A percentile compares a stretch with the other conserved stretches of the same genome.
phyloP scores from a whole-genome alignment of 495 filamentous ascomycete genomes.

The Talaromyces borbonicus region DNA sequence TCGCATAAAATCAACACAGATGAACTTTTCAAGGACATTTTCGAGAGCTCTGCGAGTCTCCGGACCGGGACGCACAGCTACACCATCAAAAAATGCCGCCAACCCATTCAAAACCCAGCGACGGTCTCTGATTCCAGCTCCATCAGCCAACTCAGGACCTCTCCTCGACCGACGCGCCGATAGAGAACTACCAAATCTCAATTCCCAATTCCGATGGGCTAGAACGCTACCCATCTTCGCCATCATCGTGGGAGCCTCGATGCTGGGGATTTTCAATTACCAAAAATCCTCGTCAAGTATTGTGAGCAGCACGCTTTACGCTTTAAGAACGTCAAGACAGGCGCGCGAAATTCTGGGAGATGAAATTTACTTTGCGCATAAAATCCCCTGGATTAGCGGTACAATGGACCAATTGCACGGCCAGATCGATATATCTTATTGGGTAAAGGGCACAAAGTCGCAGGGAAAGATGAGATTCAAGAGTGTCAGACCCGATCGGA shows the following conservation, averaged over 20 bases:
- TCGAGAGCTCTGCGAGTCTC: background rate
- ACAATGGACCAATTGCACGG: slow-evolving; percentile 93
- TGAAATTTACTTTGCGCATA: slow-evolving; percentile 81
- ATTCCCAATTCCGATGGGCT: slow-evolving; percentile 34
- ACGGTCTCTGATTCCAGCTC: slow-evolving; percentile 40
- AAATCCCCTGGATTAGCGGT: slow-evolving; percentile 88
- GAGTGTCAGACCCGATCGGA: slow-evolving; percentile 60
- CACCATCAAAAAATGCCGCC: slow-evolving; percentile 4
- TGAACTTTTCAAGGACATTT: background rate
- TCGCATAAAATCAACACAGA: background rate
- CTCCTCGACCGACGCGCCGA: slow-evolving; percentile 73
- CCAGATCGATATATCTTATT: slow-evolving; percentile 75
- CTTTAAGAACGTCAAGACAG: slow-evolving; percentile 65
- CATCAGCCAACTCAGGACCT: slow-evolving; percentile 46
- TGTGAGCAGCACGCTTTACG: slow-evolving; percentile 78
- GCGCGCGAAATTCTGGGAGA: slow-evolving; percentile 75
- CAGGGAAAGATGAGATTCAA: slow-evolving; percentile 71
- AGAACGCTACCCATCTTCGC: slow-evolving; percentile 49
- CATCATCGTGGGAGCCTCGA: slow-evolving; percentile 49
- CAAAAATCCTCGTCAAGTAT: slow-evolving; percentile 80
- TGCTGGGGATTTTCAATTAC: slow-evolving; percentile 94
- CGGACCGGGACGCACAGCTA: background rate
- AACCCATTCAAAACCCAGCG: slow-evolving; percentile 13
- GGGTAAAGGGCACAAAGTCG: slow-evolving; percentile 71
- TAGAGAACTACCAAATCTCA: slow-evolving; percentile 57